Evolutionary conservation across 331 rosid species (phyloP).

Genomic region (Rosa hybrid): DNA sequence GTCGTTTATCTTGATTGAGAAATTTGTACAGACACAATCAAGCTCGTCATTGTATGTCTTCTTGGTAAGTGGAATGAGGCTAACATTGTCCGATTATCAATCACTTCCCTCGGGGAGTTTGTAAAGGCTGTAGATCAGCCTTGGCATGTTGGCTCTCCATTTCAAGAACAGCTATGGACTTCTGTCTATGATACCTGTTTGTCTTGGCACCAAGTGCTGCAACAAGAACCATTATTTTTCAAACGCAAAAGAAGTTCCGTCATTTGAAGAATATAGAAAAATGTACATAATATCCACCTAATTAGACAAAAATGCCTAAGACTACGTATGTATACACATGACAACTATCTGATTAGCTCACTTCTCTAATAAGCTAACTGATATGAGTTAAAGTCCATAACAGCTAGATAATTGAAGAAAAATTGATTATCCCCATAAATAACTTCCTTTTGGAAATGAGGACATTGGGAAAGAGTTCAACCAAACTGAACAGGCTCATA

Average conservation of each 20-base stretch:
- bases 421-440: background rate
- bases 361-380: background rate
- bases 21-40: slow-evolving; percentile 8
- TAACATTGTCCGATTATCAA: background rate
- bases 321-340: background rate
- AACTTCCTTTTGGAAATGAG: background rate
- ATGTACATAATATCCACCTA: background rate
- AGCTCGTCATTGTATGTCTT: slow-evolving; percentile 13
- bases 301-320: background rate
- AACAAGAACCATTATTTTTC: slow-evolving; percentile 19
- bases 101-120: slow-evolving; percentile 30
- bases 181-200: slow-evolving; percentile 84
- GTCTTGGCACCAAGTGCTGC: slow-evolving; percentile 92
- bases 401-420: background rate
- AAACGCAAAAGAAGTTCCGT: slow-evolving; percentile 1
- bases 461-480: background rate
- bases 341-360: background rate
- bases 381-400: background rate
- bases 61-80: slow-evolving; percentile 1
- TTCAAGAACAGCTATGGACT: slow-evolving; percentile 87
- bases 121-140: slow-evolving; percentile 52
- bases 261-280: slow-evolving; percentile 12
- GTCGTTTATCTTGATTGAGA: background rate
- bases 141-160: slow-evolving; percentile 99
- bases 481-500: background rate